Conservation (phyloP, 148 eudicot species). For the Dysphania ambrosioides region DNA sequence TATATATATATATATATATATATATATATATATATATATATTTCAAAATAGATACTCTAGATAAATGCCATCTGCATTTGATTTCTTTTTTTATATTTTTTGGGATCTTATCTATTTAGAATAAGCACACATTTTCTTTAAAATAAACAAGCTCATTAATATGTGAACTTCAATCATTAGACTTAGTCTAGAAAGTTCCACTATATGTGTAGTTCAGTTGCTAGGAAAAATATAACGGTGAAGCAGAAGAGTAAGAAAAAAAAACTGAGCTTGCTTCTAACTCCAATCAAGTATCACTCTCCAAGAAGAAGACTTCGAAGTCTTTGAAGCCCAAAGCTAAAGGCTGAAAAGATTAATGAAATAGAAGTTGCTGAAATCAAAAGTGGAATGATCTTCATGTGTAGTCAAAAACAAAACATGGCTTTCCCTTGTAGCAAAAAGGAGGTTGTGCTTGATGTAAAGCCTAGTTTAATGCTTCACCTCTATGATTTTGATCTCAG, state of each 20-base stretch:
- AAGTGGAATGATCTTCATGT: constrained; percentile 72
- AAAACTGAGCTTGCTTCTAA: constrained; percentile 22
- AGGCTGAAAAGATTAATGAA: constrained; percentile 27
- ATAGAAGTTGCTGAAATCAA: constrained; percentile 23
- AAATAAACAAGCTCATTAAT: background rate
- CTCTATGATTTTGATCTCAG: constrained; percentile 75
- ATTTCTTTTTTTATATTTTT: too few relatives aligned
- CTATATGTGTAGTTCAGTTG: background rate
- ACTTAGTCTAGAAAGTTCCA: background rate
- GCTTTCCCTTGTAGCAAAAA: constrained; percentile 47
- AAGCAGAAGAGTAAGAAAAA: constrained; percentile 16
- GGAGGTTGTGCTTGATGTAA: constrained; percentile 57
- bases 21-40: too few relatives aligned
- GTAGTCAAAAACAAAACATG: constrained; percentile 76
- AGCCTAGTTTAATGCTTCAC: constrained; percentile 65
- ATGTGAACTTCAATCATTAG: background rate
- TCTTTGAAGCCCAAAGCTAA: constrained; percentile 36
- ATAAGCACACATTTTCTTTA: background rate
- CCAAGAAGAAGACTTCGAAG: constrained; percentile 28
- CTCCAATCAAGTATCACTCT: constrained; percentile 5
- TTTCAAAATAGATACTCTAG: too few relatives aligned
- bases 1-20: too few relatives aligned
- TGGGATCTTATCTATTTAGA: background rate
- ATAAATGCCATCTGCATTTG: too few relatives aligned
- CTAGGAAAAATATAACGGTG: constrained; percentile 19